Percentiles rank a stretch among this genome's conserved stretches.
Evolutionary conservation across 345 rosid species (phyloP).

Genomic region (Chamaenerion angustifolium): DNA sequence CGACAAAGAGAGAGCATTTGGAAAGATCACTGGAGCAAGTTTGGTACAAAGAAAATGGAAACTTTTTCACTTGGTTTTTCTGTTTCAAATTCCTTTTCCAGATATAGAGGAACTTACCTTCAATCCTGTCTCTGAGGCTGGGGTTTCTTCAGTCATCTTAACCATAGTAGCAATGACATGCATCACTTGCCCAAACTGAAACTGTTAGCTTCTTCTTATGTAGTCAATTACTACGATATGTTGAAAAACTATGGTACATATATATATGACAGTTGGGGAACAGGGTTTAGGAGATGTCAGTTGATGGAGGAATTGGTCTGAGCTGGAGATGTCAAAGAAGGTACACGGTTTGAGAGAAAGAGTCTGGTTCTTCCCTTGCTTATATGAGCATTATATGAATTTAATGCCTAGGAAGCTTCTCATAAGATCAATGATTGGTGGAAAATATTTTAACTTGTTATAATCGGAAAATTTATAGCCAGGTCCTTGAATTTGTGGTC

Average conservation of each 20-base stretch:
- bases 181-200: neutral
- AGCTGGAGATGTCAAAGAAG: conserved; percentile 4
- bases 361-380: neutral
- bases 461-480: conserved; percentile 3
- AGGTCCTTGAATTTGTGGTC: no score
- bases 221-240: no score
- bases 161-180: conserved; percentile 9
- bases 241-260: neutral
- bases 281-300: neutral
- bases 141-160: conserved; percentile 15
- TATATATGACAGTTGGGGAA: conserved; percentile 3
- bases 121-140: conserved; percentile 16
- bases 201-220: neutral
- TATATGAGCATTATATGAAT: neutral
- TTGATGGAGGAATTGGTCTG: conserved; percentile 13
- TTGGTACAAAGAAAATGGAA: no score
- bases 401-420: neutral
- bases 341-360: neutral
- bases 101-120: conserved; percentile 18
- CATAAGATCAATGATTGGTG: neutral
- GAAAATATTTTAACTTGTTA: neutral
- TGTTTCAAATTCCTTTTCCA: neutral
- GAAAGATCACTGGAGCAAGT: no score
- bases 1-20: neutral
- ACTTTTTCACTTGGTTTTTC: no score